Conservation (phyloP, 805 yeast genomes). For the Wickerhamomyces canadensis region DNA sequence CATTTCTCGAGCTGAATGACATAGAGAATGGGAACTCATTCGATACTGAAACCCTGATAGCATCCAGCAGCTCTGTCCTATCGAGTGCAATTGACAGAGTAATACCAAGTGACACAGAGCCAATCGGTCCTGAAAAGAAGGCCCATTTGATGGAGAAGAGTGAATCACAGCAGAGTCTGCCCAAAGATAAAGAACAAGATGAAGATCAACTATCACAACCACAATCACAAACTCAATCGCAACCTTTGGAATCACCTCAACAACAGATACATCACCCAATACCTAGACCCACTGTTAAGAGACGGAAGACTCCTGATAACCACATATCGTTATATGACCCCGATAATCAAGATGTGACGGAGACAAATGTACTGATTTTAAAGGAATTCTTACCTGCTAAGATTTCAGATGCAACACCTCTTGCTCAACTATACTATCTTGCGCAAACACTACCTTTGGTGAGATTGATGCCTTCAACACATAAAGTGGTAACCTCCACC, state of each 20-base stretch:
- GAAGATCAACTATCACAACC: not conserved
- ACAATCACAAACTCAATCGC: not conserved
- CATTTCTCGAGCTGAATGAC: constrained; percentile 48
- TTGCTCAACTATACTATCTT: constrained; percentile 81
- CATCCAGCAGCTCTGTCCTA: constrained; percentile 4
- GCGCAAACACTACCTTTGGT: constrained; percentile 86
- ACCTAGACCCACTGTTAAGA: constrained; percentile 6
- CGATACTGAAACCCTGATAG: constrained; percentile 24
- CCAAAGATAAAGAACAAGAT: not conserved
- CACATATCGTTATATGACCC: constrained; percentile 24
- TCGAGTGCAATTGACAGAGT: no score
- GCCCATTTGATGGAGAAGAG: no score
- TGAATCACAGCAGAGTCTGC: no score
- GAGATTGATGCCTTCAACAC: constrained; percentile 76
- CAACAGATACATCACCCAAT: not conserved
- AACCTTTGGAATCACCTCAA: not conserved
- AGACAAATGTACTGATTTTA: constrained; percentile 40
- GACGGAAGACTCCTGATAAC: constrained; percentile 10
- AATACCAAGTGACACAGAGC: constrained; percentile 1
- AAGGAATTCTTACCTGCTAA: constrained; percentile 49
- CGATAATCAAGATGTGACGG: constrained; percentile 36
- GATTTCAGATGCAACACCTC: constrained; percentile 53
- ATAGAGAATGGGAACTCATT: constrained; percentile 41
- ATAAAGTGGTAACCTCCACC: constrained; percentile 80
- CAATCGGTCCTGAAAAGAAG: not conserved